Evolutionary conservation across 495 filamentous ascomycete genomes (phyloP).

Genomic region (Penicillium coffeae): DNA sequence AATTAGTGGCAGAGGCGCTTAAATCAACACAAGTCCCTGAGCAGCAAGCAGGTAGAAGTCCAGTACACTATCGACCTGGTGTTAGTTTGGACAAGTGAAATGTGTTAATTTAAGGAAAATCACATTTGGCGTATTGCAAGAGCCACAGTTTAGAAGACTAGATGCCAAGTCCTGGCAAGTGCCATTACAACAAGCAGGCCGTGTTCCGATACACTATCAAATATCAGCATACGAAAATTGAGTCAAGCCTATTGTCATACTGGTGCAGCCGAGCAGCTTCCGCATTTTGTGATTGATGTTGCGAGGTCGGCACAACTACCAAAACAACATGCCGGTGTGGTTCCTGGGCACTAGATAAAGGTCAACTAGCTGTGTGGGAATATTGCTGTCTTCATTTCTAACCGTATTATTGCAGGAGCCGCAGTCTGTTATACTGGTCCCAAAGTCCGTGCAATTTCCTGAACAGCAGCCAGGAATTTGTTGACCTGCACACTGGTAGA

Average conservation of each 20-base stretch:
- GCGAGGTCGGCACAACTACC: conserved; percentile 13
- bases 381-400: background rate
- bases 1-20: conserved; percentile 5
- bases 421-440: conserved; percentile 5
- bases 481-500: conserved; percentile 11
- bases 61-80: conserved; percentile 5
- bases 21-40: conserved; percentile 12
- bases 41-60: conserved; percentile 14
- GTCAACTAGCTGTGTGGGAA: background rate
- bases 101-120: background rate
- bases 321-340: conserved; percentile 11
- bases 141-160: conserved; percentile 8
- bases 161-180: conserved; percentile 5
- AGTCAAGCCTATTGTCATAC: conserved; percentile 1
- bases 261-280: conserved; percentile 6
- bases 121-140: conserved; percentile 7
- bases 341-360: conserved; percentile 11
- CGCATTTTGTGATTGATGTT: conserved; percentile 5
- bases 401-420: conserved; percentile 12
- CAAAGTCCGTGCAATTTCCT: conserved; percentile 14
- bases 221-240: background rate
- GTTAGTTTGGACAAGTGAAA: background rate
- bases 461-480: conserved; percentile 15
- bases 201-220: background rate
- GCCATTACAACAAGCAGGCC: conserved; percentile 15